phyloP scores from a whole-genome alignment of 768 basidiomycete genomes.

The Hemileccinum impolitum region DNA sequence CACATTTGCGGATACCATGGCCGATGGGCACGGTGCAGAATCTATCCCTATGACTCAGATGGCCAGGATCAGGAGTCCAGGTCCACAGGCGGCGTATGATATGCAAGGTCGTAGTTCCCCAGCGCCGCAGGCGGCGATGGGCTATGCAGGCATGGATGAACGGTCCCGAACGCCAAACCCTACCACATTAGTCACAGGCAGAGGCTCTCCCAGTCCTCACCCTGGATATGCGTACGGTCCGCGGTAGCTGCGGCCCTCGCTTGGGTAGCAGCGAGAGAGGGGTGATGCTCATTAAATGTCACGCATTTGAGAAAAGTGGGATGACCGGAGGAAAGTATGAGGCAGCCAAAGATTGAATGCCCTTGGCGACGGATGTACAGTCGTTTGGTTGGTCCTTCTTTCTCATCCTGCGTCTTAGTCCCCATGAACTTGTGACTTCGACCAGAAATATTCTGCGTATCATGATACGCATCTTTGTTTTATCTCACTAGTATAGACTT shows the following conservation, averaged over 20 bases:
- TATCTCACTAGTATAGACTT: constrained; percentile 21
- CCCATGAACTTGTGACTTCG: constrained; percentile 10
- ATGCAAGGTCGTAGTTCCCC: constrained; percentile 37
- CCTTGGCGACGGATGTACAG: constrained; percentile 19
- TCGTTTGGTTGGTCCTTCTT: constrained; percentile 25
- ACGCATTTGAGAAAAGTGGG: constrained; percentile 6
- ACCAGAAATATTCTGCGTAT: constrained; percentile 11
- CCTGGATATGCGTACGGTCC: constrained; percentile 41
- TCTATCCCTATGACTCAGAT: constrained; percentile 76
- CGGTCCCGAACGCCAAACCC: constrained; percentile 30
- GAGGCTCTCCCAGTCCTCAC: constrained; percentile 46
- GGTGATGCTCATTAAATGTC: constrained; percentile 7
- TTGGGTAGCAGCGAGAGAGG: neutral
- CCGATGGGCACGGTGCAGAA: constrained; percentile 42
- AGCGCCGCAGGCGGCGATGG: constrained; percentile 39
- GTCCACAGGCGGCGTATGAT: constrained; percentile 40
- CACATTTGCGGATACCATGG: constrained; percentile 46
- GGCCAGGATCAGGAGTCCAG: constrained; percentile 39
- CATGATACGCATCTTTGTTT: constrained; percentile 17
- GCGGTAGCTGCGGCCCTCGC: constrained; percentile 17
- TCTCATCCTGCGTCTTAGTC: constrained; percentile 2
- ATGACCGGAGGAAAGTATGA: constrained; percentile 10
- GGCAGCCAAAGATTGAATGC: constrained; percentile 15
- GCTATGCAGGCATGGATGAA: constrained; percentile 32
- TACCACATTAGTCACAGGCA: constrained; percentile 18